Base-by-base conservation (phyloP, 192 early-diverging fungal species). In the Mortierella hygrophila region DNA sequence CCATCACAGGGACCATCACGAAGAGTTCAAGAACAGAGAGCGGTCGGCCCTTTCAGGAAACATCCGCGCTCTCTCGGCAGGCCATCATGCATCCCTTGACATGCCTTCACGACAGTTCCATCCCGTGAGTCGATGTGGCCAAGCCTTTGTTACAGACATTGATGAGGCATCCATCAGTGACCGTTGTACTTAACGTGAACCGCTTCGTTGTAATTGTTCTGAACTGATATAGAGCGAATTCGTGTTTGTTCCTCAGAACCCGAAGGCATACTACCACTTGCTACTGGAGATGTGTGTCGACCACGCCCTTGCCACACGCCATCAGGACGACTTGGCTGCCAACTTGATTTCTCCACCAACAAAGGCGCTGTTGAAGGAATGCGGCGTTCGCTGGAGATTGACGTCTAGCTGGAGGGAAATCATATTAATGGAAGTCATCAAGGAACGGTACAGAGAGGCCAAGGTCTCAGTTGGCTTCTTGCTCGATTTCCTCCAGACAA, bases 381-480 rank as follows among this genome's bases (percentile, higher is more conserved):
- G 93, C 76, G 92, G 90, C 52, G 80, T 94, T 26, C 90, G 94
- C 4, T 95, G 94, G 95, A 86, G 93, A 72, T 46, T 96, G n/a
- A 90, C 93, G 1, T 78, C 87, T 1, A 85, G 89, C 40, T 93
- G 88, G 78, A 78, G 91, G 74, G 88, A 89, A 74, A 88, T 93
- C 6, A 85, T 92, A 16, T 83, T 90, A 44, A 78, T 93, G 47
- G 89, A 93, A 35, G 75, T 88, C 16, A 57, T 93, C 23, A 90
- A 89, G 42, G 71, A 83, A 29, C 78, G 87, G n/a, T 91, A 86
- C 76, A 88, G 91, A n/a, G 79, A 77, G 42, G 83, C 79, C 6
- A 75, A 88, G 63, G 65, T 86, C 3, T 79, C 84, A 26, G 23
- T 86, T 21, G 42, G 46, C 40, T 86, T 86, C 47, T 65, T 86